A percentile compares a stretch with the other conserved stretches of the same genome.
Conservation (phyloP, 768 basidiomycete species). For the Tylopilus felleus region DNA sequence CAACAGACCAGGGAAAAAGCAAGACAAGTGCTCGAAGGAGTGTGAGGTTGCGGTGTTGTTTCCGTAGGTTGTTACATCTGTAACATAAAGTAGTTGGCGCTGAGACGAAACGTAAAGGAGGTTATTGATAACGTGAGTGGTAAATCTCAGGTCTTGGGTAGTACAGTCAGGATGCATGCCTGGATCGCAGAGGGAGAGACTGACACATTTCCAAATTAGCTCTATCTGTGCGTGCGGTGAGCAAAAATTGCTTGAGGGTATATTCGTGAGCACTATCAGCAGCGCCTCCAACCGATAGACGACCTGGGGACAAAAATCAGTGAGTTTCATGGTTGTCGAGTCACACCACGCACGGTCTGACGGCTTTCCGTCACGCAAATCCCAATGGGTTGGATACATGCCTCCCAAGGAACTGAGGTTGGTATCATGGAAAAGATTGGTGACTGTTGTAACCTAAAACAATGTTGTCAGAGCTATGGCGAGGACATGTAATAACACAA, state of each 20-base stretch:
- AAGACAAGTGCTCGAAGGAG: slow-evolving; percentile 69
- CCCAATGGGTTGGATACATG: slow-evolving; percentile 64
- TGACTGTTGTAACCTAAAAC: slow-evolving; percentile 46
- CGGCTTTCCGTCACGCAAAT: slow-evolving; percentile 45
- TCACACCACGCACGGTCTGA: slow-evolving; percentile 40
- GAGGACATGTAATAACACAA: background rate
- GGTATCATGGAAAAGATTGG: slow-evolving; percentile 44
- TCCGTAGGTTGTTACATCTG: slow-evolving; percentile 40
- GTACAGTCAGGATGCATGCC: slow-evolving; percentile 1
- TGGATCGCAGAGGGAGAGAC: slow-evolving; percentile 16
- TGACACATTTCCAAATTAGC: slow-evolving; percentile 64
- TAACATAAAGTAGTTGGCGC: slow-evolving; percentile 66
- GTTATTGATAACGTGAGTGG: slow-evolving; percentile 58
- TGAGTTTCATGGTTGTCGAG: background rate
- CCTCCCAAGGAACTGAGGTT: slow-evolving; percentile 49
- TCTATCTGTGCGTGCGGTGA: slow-evolving; percentile 61
- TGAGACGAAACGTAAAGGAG: slow-evolving; percentile 66
- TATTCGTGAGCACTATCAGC: slow-evolving; percentile 80
- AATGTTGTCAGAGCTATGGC: background rate
- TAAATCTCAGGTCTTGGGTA: slow-evolving; percentile 53
- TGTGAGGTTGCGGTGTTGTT: slow-evolving; percentile 40
- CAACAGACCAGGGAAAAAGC: slow-evolving; percentile 73
- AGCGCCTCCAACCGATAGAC: slow-evolving; percentile 58
- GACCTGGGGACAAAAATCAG: slow-evolving; percentile 24
- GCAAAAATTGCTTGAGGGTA: slow-evolving; percentile 67